Percentiles rank a stretch among this genome's conserved stretches.
Evolutionary conservation across 2,329 filamentous ascomycete genomes (phyloP).

Genomic region (Fusarium guadeloupense): DNA sequence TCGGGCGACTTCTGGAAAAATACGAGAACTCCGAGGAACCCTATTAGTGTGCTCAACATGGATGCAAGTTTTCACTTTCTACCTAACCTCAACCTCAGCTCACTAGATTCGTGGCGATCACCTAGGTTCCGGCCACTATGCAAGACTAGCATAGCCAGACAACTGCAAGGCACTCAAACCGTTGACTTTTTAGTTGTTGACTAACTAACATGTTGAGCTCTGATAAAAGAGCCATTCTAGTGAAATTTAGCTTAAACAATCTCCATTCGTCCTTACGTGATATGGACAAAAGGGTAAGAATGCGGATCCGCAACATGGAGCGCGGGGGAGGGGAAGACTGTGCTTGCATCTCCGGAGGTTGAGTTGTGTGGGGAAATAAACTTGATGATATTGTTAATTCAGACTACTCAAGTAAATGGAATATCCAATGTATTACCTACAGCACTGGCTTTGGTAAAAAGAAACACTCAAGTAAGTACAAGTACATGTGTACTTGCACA

Average conservation of each 20-base stretch:
- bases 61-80: background rate
- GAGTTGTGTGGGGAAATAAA: constrained; percentile 24
- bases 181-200: background rate
- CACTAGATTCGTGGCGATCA: background rate
- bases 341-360: constrained; percentile 14
- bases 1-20: background rate
- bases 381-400: background rate
- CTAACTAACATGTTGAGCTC: background rate
- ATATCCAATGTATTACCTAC: too few relatives aligned
- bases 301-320: constrained; percentile 28
- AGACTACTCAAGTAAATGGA: background rate
- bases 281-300: constrained; percentile 4
- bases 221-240: background rate
- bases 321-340: constrained; percentile 18
- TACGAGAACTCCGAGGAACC: background rate
- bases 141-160: background rate
- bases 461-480: too few relatives aligned
- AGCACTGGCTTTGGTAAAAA: too few relatives aligned
- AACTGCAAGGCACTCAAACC: background rate
- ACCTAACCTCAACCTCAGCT: too few relatives aligned
- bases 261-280: constrained; percentile 15
- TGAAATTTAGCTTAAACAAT: background rate
- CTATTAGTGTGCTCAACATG: background rate
- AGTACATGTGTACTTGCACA: too few relatives aligned
- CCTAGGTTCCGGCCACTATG: background rate